Percentiles rank a stretch among this genome's conserved stretches.
These are phyloP conservation scores for Yamagishiella unicocca DNA, from an alignment of 139 green algal species.

Conservation along the genomic window DNA sequence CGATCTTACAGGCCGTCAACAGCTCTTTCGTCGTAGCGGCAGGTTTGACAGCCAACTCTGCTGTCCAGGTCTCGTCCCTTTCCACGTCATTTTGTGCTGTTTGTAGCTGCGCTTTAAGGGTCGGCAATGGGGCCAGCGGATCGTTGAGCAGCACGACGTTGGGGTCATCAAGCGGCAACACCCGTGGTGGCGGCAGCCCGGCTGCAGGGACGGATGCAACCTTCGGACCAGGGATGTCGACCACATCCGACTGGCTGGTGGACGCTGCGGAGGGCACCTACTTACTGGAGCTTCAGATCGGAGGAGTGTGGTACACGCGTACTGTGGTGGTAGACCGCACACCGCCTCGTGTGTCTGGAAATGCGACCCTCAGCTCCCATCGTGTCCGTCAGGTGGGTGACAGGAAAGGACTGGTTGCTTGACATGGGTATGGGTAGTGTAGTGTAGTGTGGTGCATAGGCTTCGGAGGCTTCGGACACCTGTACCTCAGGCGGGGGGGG, in stretches of 20 bases:
- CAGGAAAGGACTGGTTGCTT: too few relatives aligned
- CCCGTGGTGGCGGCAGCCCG: not conserved
- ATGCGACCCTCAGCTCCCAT: not conserved
- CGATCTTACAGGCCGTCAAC: conserved; percentile 6
- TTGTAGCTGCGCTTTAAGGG: not conserved
- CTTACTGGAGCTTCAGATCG: not conserved
- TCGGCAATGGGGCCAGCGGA: not conserved
- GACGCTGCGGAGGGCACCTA: not conserved
- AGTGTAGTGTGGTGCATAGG: too few relatives aligned
- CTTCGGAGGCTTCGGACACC: too few relatives aligned
- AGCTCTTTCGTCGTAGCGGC: not conserved
- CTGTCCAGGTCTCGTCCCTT: not conserved
- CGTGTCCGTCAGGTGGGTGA: conserved; percentile 8
- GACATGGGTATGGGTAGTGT: too few relatives aligned
- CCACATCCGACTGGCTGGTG: not conserved
- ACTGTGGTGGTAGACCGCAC: conserved; percentile 24
- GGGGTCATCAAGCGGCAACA: not conserved
- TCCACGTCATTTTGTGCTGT: conserved; percentile 4
- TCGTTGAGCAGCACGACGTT: not conserved
- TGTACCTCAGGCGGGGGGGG: too few relatives aligned
- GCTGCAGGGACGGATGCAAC: not conserved
- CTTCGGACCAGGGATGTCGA: not conserved
- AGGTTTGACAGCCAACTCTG: not conserved
- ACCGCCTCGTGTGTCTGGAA: conserved; percentile 6
- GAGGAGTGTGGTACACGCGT: not conserved